phyloP scores from a whole-genome alignment of 495 filamentous ascomycete species.

The Articulospora tetracladia region DNA sequence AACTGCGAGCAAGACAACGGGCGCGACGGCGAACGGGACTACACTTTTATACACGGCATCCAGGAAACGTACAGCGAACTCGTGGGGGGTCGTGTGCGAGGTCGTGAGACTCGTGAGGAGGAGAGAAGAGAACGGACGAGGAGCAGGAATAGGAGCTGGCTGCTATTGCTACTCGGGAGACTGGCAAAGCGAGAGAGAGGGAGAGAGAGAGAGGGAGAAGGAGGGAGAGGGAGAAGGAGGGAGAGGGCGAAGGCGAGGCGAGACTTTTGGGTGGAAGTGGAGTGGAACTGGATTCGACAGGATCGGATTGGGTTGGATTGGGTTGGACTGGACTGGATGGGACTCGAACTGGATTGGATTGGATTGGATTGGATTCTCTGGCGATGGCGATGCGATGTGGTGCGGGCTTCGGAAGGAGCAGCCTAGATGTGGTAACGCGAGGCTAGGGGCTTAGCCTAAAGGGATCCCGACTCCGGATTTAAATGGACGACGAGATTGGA shows the following conservation, averaged over 20 bases:
- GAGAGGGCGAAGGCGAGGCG: neutral
- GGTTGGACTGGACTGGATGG: too few relatives aligned
- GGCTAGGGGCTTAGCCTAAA: neutral
- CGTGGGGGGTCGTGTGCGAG: neutral
- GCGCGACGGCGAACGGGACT: neutral
- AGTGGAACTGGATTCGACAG: neutral
- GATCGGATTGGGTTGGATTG: neutral
- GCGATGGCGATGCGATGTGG: too few relatives aligned
- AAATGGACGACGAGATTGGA: neutral
- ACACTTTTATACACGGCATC: slow-evolving; percentile 4
- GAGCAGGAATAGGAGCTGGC: neutral
- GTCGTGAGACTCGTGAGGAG: neutral
- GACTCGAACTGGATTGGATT: too few relatives aligned
- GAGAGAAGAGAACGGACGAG: neutral
- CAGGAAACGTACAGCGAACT: neutral
- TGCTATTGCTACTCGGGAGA: too few relatives aligned
- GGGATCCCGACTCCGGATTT: neutral
- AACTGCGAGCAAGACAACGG: neutral
- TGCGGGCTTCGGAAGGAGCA: neutral
- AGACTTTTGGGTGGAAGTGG: neutral
- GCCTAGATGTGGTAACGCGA: neutral
- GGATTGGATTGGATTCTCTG: too few relatives aligned
- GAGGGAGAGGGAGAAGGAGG: neutral
- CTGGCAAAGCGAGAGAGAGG: too few relatives aligned
- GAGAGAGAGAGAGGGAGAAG: neutral